Conservation (phyloP, 768 basidiomycete genomes). For the Suillus subluteus region DNA sequence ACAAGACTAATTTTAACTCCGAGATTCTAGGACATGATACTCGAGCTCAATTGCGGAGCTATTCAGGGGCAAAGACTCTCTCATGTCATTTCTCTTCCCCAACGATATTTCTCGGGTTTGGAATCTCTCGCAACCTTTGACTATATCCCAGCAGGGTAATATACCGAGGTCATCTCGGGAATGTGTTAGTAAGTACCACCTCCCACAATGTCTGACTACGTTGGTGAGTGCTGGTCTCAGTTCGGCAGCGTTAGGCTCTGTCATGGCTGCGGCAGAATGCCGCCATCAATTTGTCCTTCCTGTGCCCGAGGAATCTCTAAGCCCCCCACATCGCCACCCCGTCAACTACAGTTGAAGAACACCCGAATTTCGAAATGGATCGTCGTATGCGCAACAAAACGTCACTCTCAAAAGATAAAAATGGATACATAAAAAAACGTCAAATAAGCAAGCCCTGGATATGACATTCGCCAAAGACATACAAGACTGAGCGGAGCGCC, state of each 20-base stretch:
- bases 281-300: neutral
- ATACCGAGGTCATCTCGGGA: neutral
- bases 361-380: neutral
- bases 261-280: slow-evolving; percentile 1
- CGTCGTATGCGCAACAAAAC: neutral
- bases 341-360: neutral
- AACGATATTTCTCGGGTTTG: neutral
- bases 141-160: too few relatives aligned
- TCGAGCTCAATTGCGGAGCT: neutral
- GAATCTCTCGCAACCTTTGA: neutral
- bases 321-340: neutral
- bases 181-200: neutral
- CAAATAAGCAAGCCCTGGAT: neutral
- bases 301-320: neutral
- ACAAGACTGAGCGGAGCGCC: too few relatives aligned
- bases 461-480: neutral
- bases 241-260: neutral
- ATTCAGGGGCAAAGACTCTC: neutral
- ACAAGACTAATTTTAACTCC: neutral
- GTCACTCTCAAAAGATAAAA: too few relatives aligned
- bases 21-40: neutral
- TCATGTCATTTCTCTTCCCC: neutral
- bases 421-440: neutral
- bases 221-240: neutral
- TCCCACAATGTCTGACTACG: neutral